Evolutionary conservation across 306 rosid species (phyloP).

Genomic region (Vigna radiata): DNA sequence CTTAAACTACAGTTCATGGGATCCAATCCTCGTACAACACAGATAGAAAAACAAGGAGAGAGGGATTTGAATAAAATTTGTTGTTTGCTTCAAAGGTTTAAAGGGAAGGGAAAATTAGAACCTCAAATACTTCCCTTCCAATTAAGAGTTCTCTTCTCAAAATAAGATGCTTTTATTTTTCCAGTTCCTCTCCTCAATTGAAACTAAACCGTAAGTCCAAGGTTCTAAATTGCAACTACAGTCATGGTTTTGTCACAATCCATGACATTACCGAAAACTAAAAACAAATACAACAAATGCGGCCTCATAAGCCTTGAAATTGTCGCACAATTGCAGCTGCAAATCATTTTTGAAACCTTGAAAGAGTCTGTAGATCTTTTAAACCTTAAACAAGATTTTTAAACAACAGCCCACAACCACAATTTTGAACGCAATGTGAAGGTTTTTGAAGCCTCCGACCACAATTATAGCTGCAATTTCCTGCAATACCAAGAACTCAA

Average conservation of each 20-base stretch:
- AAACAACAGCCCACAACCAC: not conserved
- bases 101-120: not conserved
- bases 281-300: not conserved
- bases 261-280: not conserved
- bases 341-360: not conserved
- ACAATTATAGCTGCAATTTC: not conserved
- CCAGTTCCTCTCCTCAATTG: not conserved
- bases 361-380: not conserved
- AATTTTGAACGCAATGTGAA: not conserved
- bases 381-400: not conserved
- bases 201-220: not conserved
- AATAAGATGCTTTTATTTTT: not conserved
- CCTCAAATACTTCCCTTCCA: not conserved
- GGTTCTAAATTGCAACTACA: not conserved
- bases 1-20: not conserved
- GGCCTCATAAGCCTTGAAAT: not conserved
- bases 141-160: not conserved
- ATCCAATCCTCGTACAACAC: slow-evolving; percentile 12
- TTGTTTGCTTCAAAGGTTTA: not conserved
- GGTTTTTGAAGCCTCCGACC: not conserved
- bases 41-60: not conserved
- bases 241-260: not conserved
- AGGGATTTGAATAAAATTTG: not conserved
- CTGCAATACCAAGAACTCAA: not conserved
- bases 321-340: not conserved